Evolutionary conservation across 345 rosid genomes (phyloP).

Genomic region (Citrus mangshanensis): DNA sequence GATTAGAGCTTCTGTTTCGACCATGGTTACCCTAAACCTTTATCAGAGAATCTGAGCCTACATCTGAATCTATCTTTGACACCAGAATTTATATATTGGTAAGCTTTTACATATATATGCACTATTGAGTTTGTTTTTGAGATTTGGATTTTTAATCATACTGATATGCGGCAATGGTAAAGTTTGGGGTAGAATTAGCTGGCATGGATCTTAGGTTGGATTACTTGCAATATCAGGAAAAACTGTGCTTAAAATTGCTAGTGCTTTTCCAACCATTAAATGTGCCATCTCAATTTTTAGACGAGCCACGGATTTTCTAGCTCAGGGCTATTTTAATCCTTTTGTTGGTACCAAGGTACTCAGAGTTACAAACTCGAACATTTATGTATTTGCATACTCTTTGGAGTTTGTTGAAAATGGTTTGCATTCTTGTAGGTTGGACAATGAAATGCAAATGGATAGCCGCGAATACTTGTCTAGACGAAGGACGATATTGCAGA

Average conservation of each 20-base stretch:
- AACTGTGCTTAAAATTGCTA: not conserved
- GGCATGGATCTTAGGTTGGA: not conserved
- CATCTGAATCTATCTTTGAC: not conserved
- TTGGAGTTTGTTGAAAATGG: not conserved
- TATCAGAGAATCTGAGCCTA: not conserved
- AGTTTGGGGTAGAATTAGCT: not conserved
- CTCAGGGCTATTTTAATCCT: not conserved
- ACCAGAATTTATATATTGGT: not conserved
- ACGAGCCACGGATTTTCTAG: not conserved
- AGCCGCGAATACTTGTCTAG: constrained; percentile 34
- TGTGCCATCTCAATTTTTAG: not conserved
- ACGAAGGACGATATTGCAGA: constrained; percentile 29
- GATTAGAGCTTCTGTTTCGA: not conserved
- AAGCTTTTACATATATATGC: not conserved
- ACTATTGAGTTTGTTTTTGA: not conserved
- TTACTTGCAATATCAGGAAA: not conserved
- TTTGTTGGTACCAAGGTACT: not conserved
- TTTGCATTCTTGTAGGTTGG: constrained; percentile 36
- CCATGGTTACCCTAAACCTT: not conserved
- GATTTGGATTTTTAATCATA: not conserved
- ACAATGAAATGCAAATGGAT: constrained; percentile 39
- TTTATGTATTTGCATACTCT: not conserved
- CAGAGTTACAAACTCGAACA: not conserved
- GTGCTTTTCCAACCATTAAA: not conserved
- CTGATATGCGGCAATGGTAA: not conserved